Evolutionary conservation across 1,284 basidiomycete species (phyloP), one percentile per base, ranked within the genome.

Genomic region (Malassezia obtusa): DNA sequence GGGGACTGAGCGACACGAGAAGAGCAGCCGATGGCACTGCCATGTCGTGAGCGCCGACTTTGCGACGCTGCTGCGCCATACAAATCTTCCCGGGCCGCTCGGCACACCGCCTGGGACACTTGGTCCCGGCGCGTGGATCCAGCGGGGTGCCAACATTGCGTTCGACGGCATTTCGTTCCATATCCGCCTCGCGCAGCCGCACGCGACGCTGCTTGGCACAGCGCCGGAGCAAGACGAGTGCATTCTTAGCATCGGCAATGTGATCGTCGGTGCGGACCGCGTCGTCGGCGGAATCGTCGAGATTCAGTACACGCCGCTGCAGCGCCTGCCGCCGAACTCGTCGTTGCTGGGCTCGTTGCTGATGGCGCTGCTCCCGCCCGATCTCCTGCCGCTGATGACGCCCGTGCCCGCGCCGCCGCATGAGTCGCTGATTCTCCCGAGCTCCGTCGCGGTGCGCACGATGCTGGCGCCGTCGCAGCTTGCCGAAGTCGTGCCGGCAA

Each of bases 91-190:
- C 0, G 62, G 63, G 14, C 65, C 65, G 14, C 60, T 64, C 28
- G 65, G 65, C 9, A 58, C 65, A 3, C 56, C 65, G 12, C 58
- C 57, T 1, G 65, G 65, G 17, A 65, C 61, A 31, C 58, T 58
- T 6, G 65, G 65, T 1, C 65, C 65, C 8, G 65, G 65, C n/a
- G 61, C 65, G 1, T 67, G 65, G 65, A 59, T 65, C 1, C 63
- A 59, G 15, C 59, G 65, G 4, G 65, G 65, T 11, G 61, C 65
- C 0, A 61, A 58, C 7, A 57, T 65, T 17, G 52, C 56, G 7
- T 60, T 67, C 45, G 65, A 67, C 38, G 65, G 65, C 11, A 31
- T 65, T 11, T 55, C 62, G 25, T 58, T 65, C 50, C 59, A 58
- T 17, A 52, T 67, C 46, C 60, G 59, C 46, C 43, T 52, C 8